Evolutionary conservation across 140 eudicot species (phyloP), one percentile per base, ranked within the genome.

Genomic region (Stevia rebaudiana): DNA sequence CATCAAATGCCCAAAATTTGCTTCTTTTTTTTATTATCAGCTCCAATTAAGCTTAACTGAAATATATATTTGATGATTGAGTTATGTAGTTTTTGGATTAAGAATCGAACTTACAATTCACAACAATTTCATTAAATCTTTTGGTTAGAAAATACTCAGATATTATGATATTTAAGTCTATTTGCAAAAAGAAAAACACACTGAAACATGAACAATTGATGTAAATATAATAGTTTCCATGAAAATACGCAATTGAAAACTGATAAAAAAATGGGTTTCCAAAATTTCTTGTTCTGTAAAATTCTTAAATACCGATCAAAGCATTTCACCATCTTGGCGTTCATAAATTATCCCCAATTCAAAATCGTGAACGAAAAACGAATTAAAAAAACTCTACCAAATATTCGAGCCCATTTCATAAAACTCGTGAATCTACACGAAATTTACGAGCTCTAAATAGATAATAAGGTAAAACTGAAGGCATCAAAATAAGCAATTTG

Each of bases 1-100:
- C 95, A 86, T 86, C 53, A 56, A 65, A 68, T 19, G 40, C 41
- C 42, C 13, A 25, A n/a, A 52, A 13, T 8, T n/a, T 8, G 43
- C 25, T 30, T 42, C 40, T 15, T 63, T 55, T 30, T 15, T 30
- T 11, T 4, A 61, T 22, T 7, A 17, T 19, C 28, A 48, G 54
- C 28, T 19, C 54, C 54, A 18, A 18, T 48, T 48, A 17, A 17
- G 25, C 21, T 48, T 25, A 48, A 48, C 54, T 48, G 54, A 18
- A 48, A 48, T 25, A 48, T 12, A 18, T 8, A 18, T 2, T 17
- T 4, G 41, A 6, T 2, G 8, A 36, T 36, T 36, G 41, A 35
- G 39, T 35, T 35, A 35, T 3, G 4, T 2, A 35, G 41, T 8
- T 35, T 4, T 28, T 28, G 33, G 4, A 28, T 1, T 28, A 2